phyloP scores from a whole-genome alignment of 257 asterid species.

The Handroanthus guayacan region DNA sequence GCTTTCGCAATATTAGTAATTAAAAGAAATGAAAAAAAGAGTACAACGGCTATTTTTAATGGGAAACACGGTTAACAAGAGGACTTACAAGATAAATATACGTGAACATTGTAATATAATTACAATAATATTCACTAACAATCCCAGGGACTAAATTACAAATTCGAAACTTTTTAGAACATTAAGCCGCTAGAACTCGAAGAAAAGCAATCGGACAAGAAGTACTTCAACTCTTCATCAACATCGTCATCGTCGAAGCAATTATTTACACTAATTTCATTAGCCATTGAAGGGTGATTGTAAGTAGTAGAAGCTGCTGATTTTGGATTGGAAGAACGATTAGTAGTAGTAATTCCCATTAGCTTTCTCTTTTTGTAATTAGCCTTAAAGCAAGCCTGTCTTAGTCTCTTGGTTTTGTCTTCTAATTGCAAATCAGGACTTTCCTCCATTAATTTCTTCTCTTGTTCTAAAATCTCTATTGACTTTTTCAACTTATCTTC shows the following conservation, averaged over 20 bases:
- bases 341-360: slow-evolving; percentile 36
- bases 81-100: too few relatives aligned
- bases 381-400: slow-evolving; percentile 79
- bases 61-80: too few relatives aligned
- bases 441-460: slow-evolving; percentile 64
- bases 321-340: slow-evolving; percentile 4
- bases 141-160: background rate
- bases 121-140: background rate
- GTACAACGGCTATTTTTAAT: too few relatives aligned
- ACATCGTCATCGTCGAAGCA: slow-evolving; percentile 21
- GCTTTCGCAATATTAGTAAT: too few relatives aligned
- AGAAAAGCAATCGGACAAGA: slow-evolving; percentile 50
- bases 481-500: slow-evolving; percentile 54
- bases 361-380: slow-evolving; percentile 74
- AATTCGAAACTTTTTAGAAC: background rate
- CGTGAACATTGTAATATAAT: too few relatives aligned
- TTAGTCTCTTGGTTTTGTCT: slow-evolving; percentile 65
- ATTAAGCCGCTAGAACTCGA: slow-evolving; percentile 29
- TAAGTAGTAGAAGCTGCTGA: background rate
- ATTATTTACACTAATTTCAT: background rate
- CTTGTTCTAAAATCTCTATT: slow-evolving; percentile 52
- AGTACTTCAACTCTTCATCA: slow-evolving; percentile 49
- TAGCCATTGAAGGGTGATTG: background rate
- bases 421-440: slow-evolving; percentile 64
- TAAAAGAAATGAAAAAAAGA: too few relatives aligned